Evolutionary conservation across 2,329 filamentous ascomycete genomes (phyloP).

Genomic region (Paracamarosporium sp.): DNA sequence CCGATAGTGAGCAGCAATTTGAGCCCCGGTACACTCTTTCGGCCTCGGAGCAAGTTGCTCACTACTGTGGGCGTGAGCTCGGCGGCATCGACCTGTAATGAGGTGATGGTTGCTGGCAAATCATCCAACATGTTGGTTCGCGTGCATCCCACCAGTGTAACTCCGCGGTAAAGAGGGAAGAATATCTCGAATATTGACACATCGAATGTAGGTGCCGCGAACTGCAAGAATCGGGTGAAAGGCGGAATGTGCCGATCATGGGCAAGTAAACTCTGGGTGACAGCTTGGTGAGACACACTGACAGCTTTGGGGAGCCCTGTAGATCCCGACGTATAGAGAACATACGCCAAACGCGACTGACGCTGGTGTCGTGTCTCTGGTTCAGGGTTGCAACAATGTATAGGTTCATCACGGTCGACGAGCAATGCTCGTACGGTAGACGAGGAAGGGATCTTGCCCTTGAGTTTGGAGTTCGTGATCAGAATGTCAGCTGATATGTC

Average conservation of each 20-base stretch:
- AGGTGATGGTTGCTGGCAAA: constrained; percentile 70
- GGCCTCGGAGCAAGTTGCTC: constrained; percentile 74
- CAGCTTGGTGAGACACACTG: constrained; percentile 78
- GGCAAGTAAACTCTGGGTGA: constrained; percentile 80
- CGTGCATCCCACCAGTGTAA: constrained; percentile 75
- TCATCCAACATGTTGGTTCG: constrained; percentile 76
- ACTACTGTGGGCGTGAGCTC: constrained; percentile 91
- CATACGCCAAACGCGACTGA: constrained; percentile 70
- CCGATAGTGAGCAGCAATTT: constrained; percentile 83
- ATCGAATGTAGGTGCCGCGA: constrained; percentile 91
- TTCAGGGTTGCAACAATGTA: constrained; percentile 32
- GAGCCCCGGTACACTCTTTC: constrained; percentile 71
- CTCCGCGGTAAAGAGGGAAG: constrained; percentile 78
- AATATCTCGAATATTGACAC: constrained; percentile 96
- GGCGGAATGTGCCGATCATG: constrained; percentile 78
- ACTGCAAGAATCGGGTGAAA: constrained; percentile 85
- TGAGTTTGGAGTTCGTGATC: constrained; percentile 65
- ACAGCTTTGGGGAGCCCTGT: constrained; percentile 92
- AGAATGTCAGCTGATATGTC: constrained; percentile 76
- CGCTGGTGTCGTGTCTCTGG: background rate
- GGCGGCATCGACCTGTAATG: constrained; percentile 77
- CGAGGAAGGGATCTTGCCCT: constrained; percentile 44
- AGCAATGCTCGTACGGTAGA: constrained; percentile 48
- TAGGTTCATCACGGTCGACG: constrained; percentile 48
- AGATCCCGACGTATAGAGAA: constrained; percentile 93